Conservation (phyloP, 2,329 filamentous ascomycete species). For the Aphanocladium album region DNA sequence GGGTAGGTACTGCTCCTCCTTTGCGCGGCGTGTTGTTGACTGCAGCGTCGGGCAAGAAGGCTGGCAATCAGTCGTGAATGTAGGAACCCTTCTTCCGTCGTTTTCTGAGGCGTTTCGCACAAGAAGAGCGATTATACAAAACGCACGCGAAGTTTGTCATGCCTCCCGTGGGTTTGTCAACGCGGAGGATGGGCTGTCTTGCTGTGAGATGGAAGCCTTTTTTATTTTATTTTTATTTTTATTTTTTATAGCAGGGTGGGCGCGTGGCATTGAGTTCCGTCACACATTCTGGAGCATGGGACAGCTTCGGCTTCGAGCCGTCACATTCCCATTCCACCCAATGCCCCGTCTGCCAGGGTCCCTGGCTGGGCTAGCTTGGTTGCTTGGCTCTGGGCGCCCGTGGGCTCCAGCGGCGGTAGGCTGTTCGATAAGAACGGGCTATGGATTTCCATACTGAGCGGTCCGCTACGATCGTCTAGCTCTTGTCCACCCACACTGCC, state of each 20-base stretch:
- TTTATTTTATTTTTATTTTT: too few relatives aligned
- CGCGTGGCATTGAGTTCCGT: neutral
- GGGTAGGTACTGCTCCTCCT: neutral
- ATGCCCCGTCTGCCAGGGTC: neutral
- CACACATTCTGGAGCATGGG: neutral
- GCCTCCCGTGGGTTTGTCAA: neutral
- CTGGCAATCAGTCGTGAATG: neutral
- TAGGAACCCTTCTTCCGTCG: too few relatives aligned
- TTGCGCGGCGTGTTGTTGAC: neutral
- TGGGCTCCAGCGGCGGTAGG: neutral
- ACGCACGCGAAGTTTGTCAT: neutral
- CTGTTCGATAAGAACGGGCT: neutral
- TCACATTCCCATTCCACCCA: neutral
- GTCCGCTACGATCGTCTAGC: constrained; percentile 1
- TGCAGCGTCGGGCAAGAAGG: neutral
- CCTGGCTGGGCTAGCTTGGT: neutral
- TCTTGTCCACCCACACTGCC: neutral
- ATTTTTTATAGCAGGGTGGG: neutral
- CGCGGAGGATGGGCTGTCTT: neutral
- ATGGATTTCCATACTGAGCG: neutral
- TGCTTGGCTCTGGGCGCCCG: neutral
- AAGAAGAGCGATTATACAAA: neutral
- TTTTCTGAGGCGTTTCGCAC: neutral
- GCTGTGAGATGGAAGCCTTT: neutral
- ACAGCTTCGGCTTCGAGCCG: neutral